phyloP scores from a whole-genome alignment of 2,329 filamentous ascomycete genomes.

The Helotiales sp. region DNA sequence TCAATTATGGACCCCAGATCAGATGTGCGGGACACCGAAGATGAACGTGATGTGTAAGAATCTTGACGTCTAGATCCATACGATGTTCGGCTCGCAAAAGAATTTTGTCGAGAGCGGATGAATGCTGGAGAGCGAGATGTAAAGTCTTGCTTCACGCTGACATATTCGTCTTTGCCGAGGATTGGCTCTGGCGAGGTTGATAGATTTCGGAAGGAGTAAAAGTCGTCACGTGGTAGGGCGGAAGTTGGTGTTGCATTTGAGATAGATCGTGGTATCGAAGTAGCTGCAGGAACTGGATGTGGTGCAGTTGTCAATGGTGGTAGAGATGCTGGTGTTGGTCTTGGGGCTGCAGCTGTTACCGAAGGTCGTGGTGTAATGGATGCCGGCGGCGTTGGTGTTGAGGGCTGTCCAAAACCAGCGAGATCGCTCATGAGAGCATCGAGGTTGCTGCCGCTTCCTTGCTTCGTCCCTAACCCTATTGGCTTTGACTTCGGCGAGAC shows the following conservation, averaged over 20 bases:
- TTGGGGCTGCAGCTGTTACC: neutral
- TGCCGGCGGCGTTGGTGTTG: neutral
- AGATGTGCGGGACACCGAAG: neutral
- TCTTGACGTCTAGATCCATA: neutral
- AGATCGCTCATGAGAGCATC: neutral
- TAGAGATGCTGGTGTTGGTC: neutral
- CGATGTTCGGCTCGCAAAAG: neutral
- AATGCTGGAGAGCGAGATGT: neutral
- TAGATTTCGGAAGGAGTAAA: neutral
- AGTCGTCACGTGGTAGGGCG: neutral
- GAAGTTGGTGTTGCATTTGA: neutral
- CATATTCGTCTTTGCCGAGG: neutral
- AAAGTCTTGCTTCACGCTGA: neutral
- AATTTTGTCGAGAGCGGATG: neutral
- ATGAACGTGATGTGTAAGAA: neutral
- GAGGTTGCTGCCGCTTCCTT: neutral
- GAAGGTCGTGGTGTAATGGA: neutral
- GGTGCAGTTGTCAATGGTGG: neutral
- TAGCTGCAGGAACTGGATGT: neutral
- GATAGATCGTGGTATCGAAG: neutral
- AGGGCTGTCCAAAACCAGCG: neutral
- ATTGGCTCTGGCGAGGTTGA: neutral
- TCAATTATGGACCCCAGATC: neutral
- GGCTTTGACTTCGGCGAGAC: neutral
- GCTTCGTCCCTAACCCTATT: neutral